Conservation (phyloP, 2,329 filamentous ascomycete species). For the Pseudomassariella vexata region DNA sequence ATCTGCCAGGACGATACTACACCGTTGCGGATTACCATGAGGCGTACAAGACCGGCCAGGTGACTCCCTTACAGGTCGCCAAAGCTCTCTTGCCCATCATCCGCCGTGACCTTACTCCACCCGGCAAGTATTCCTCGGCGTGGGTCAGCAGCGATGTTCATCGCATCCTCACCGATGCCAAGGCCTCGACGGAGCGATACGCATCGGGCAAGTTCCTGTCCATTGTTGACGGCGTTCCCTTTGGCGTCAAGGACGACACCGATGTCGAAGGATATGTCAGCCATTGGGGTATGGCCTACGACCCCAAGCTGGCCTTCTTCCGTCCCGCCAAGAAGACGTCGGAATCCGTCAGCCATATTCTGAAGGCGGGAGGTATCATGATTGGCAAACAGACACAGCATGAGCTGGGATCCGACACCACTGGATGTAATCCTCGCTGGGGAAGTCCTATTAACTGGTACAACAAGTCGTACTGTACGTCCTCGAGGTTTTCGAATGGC, state of each 20-base stretch:
- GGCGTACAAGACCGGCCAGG: slow-evolving; percentile 62
- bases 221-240: slow-evolving; percentile 73
- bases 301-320: slow-evolving; percentile 47
- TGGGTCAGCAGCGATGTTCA: slow-evolving; percentile 66
- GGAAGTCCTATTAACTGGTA: slow-evolving; percentile 76
- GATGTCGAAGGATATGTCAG: slow-evolving; percentile 65
- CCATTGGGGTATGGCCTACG: slow-evolving; percentile 57
- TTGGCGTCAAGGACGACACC: slow-evolving; percentile 79
- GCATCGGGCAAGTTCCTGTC: slow-evolving; percentile 59
- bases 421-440: slow-evolving; percentile 72
- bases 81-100: slow-evolving; percentile 68
- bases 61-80: slow-evolving; percentile 68
- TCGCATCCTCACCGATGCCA: slow-evolving; percentile 60
- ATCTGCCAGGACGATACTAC: slow-evolving; percentile 50
- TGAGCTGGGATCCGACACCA: slow-evolving; percentile 74
- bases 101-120: slow-evolving; percentile 46
- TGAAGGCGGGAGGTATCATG: slow-evolving; percentile 69
- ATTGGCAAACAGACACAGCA: slow-evolving; percentile 77
- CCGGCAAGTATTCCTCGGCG: slow-evolving; percentile 60
- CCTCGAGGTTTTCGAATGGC: too few species aligned
- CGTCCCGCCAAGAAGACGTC: slow-evolving; percentile 48
- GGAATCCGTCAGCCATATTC: slow-evolving; percentile 67
- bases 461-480: slow-evolving; percentile 70
- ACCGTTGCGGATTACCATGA: slow-evolving; percentile 72
- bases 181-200: slow-evolving; percentile 68